phyloP scores from a whole-genome alignment of 208 protist genomes.

The Leishmania guyanensis region DNA sequence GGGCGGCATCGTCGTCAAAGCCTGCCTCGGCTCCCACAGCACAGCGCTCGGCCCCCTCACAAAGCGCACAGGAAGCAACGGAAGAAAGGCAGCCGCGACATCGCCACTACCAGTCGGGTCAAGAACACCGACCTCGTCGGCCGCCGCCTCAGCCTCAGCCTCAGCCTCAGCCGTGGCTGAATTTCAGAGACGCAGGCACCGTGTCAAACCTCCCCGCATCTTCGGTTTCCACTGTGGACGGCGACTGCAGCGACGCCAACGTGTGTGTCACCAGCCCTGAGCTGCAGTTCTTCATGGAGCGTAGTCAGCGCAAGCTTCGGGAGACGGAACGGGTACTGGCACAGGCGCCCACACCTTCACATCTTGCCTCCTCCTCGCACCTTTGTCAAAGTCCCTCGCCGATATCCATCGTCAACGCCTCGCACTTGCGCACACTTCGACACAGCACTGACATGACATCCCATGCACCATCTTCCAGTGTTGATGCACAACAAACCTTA shows the following conservation, averaged over 20 bases:
- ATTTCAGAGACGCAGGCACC: neutral
- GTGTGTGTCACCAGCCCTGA: constrained; percentile 52
- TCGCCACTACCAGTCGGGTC: neutral
- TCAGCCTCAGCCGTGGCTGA: neutral
- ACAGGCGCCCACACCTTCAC: constrained; percentile 1
- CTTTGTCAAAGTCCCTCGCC: neutral
- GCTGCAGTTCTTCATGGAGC: constrained; percentile 72
- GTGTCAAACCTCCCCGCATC: neutral
- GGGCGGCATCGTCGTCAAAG: neutral
- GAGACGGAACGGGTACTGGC: constrained; percentile 66
- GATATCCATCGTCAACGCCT: neutral
- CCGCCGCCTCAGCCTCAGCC: neutral
- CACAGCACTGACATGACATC: neutral
- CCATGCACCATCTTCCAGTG: neutral
- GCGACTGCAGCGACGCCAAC: constrained; percentile 9
- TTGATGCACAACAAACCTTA: neutral
- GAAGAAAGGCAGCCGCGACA: neutral
- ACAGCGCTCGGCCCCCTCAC: neutral
- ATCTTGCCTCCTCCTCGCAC: neutral
- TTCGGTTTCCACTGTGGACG: neutral
- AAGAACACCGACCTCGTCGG: neutral
- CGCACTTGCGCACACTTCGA: neutral
- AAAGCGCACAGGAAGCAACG: neutral
- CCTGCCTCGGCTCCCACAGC: neutral
- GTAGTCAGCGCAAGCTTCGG: constrained; percentile 61